These are phyloP conservation scores for Ophiocordyceps camponoti-rufipedis DNA, from an alignment of 2,329 filamentous ascomycete species.

Conservation along the genomic window DNA sequence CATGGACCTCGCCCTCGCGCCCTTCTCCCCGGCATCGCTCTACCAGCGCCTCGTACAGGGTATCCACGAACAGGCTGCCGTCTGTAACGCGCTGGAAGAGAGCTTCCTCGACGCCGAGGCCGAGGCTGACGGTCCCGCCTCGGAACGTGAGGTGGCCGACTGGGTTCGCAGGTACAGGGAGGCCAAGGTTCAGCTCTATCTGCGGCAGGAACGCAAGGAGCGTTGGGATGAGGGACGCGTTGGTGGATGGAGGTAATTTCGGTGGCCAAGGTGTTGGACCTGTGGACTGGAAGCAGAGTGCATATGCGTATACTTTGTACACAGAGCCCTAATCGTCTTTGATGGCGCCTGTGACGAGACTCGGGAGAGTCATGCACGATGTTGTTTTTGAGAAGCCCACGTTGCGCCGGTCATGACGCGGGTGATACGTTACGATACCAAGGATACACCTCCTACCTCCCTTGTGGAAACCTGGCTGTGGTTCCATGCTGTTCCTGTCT, in stretches of 20 bases:
- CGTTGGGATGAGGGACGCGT: slow-evolving; percentile 94
- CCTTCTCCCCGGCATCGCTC: slow-evolving; percentile 71
- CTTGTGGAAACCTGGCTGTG: too few species aligned
- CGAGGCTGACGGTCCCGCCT: slow-evolving; percentile 25
- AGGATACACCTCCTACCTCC: too few species aligned
- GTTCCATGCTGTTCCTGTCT: too few species aligned
- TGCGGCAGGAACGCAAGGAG: slow-evolving; percentile 72
- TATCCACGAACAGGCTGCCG: slow-evolving; percentile 63
- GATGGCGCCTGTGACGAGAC: too few species aligned
- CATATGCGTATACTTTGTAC: too few species aligned
- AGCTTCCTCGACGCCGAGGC: slow-evolving; percentile 59
- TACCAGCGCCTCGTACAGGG: slow-evolving; percentile 66
- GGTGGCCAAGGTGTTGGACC: too few species aligned
- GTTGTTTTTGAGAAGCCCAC: too few species aligned
- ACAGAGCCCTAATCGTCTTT: too few species aligned
- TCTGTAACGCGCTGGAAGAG: slow-evolving; percentile 75
- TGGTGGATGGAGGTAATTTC: slow-evolving; percentile 57
- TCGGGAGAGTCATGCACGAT: too few species aligned
- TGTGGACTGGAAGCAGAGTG: too few species aligned
- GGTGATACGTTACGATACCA: too few species aligned
- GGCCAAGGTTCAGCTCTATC: slow-evolving; percentile 58
- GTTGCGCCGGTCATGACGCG: too few species aligned
- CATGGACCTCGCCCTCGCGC: slow-evolving; percentile 69
- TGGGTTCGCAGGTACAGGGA: slow-evolving; percentile 73
- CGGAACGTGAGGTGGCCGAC: slow-evolving; percentile 67